Base-by-base conservation (phyloP, 345 rosid genomes). In the Erucastrum elatum region DNA sequence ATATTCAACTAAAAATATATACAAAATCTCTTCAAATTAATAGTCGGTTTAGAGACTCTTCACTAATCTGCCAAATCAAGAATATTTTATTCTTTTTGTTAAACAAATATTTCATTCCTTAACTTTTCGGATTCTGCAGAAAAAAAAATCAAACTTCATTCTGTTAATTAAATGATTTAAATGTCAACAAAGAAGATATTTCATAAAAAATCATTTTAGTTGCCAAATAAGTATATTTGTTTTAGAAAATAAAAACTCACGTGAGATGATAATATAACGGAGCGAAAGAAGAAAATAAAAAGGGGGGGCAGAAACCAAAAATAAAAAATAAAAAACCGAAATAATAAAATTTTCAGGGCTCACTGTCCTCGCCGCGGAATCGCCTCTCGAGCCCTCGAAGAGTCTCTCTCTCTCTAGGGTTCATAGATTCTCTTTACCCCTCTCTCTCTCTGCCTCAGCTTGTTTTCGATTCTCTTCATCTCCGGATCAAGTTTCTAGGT, bases 321-420 rank as follows among this genome's bases (percentile, higher is more conserved):
- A 9, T 0, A 9, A 9, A 39, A 39, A 39, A 0, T 0, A 17
- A 49, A 17, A 60, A 12, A 31, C 9, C 70, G 25, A 15, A 53
- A 35, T 6, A 35, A 35, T 35, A 35, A 1, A 35, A 6, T 2
- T 27, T 37, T 56, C 26, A 51, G 4, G 69, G 55, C 65, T 49
- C 16, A 4, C 41, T 35, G 11, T 10, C 53, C 74, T 79, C 26
- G 77, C 77, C 74, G 70, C 26, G 78, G 82, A 79, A 68, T 74
- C 78, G 68, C 65, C 82, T 37, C n/a, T 68, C 37, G 71, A 55
- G 61, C 59, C 59, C 41, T 64, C 66, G 37, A 79, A 74, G 64
- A 29, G 82, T 15, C 78, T 79, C 53, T 53, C 53, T 49, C 25
- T 72, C 44, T 21, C 21, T 68, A 35, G 78, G 78, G 78, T 79